Evolutionary conservation across 495 filamentous ascomycete species (phyloP), one percentile per base, ranked within the genome.

Genomic region (Aspergillus sclerotioniger): DNA sequence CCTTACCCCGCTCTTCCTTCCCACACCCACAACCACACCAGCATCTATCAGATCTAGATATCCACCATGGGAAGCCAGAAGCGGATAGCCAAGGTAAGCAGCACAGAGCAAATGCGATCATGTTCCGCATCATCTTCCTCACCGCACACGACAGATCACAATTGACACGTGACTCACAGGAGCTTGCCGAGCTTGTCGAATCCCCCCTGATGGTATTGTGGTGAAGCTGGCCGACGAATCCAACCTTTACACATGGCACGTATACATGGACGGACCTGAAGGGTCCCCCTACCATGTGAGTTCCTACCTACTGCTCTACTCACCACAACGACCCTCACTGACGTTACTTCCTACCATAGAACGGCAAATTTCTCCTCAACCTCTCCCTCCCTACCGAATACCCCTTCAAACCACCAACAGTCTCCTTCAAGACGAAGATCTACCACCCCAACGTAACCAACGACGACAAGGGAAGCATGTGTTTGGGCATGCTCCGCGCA

Each of bases 361-460:
- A 87, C 51, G 95, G 94, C 47, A 79, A 71, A 57, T 98, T 95
- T 84, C 81, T 84, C 39, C 76, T 98, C 17, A 79, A 86, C 48
- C 77, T 97, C 57, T 80, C 71, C 17, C 84, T 98, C 5, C 94
- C 94, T 17, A 76, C 73, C 57, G 89, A 94, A 61, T 98, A 98
- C 78, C 94, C 94, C 9, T 98, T 98, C 86, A 96, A 95, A 66
- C 87, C 94, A 5, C 95, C 95, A 0, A 80, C 78, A 33, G 82
- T 98, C 60, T 87, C 78, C 63, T 98, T 98, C 84, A 81, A 83
- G 51, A 98, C 94, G 39, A 96, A 94, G 69, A 91, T 98, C 76
- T 98, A 96, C 80, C 94, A 98, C 80, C 95, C 95, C 13, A 98
- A 98, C 75, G 86, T 98, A 46, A 92, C 90, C 67, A 96, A 96